Evolutionary conservation across 2,329 filamentous ascomycete genomes (phyloP).

Genomic region (Lasiodiplodia theobromae): DNA sequence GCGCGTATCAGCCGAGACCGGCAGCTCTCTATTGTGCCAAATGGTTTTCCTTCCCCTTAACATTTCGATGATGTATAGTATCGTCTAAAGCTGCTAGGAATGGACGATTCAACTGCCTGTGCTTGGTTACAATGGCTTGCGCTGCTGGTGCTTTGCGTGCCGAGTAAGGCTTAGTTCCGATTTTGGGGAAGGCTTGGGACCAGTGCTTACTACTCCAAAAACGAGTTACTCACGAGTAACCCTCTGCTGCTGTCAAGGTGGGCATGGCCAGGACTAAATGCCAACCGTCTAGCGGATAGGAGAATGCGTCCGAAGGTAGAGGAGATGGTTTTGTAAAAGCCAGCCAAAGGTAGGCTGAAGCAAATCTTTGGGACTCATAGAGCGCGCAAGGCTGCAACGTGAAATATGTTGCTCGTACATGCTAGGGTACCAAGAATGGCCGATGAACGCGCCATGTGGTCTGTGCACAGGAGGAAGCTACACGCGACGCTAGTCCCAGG

Average conservation of each 20-base stretch:
- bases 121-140: not conserved
- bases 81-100: not conserved
- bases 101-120: not conserved
- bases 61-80: slow-evolving; percentile 14
- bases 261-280: not conserved
- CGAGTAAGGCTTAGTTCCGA: not conserved
- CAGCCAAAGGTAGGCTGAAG: not conserved
- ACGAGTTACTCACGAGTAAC: not conserved
- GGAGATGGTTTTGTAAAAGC: not conserved
- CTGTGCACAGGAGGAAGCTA: not conserved
- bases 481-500: not conserved
- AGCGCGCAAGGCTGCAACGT: not conserved
- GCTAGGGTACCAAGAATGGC: not conserved
- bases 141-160: not conserved
- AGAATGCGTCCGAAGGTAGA: not conserved
- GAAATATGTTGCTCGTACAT: not conserved
- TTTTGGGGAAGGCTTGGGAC: not conserved
- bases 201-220: not conserved
- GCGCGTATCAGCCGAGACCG: not conserved
- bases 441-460: not conserved
- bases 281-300: not conserved
- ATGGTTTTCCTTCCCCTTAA: not conserved
- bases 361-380: not conserved
- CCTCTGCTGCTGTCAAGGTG: too few relatives aligned
- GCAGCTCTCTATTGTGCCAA: not conserved